Evolutionary conservation across 768 basidiomycete genomes (phyloP).

Genomic region (Dacryopinax primogenitus): DNA sequence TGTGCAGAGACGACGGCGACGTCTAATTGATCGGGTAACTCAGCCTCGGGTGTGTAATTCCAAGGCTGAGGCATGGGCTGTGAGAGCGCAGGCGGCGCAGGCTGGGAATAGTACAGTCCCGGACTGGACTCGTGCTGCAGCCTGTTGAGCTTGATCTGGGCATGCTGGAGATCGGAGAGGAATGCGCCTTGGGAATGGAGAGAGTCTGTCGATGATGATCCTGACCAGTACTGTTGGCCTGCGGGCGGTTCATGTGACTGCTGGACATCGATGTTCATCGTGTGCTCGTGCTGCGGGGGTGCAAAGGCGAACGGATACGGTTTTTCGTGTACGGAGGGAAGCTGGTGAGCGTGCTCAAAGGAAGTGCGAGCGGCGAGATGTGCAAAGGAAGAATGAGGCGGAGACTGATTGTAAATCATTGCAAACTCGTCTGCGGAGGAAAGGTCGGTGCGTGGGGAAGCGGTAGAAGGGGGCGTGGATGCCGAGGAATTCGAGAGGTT

Average conservation of each 20-base stretch:
- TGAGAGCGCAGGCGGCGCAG: slow-evolving; percentile 18
- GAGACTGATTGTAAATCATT: slow-evolving; percentile 7
- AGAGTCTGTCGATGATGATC: slow-evolving; percentile 24
- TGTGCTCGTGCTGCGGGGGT: slow-evolving; percentile 27
- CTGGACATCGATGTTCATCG: background rate
- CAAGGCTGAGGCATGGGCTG: slow-evolving; percentile 5
- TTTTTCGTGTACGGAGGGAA: slow-evolving; percentile 30
- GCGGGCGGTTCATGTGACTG: background rate
- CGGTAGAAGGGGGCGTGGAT: background rate
- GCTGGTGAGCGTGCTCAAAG: slow-evolving; percentile 20
- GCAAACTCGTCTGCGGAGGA: slow-evolving; percentile 4
- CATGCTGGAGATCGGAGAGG: slow-evolving; percentile 60
- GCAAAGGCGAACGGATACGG: slow-evolving; percentile 23
- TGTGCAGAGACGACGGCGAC: background rate
- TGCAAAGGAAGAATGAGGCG: background rate
- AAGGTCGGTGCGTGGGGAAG: background rate
- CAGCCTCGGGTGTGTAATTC: slow-evolving; percentile 5
- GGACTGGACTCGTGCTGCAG: slow-evolving; percentile 19
- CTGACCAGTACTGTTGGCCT: slow-evolving; percentile 24
- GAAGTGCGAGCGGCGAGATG: background rate
- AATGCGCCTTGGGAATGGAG: slow-evolving; percentile 36
- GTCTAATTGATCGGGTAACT: background rate
- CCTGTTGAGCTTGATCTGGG: slow-evolving; percentile 27
- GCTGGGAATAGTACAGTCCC: slow-evolving; percentile 1
- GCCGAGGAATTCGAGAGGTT: slow-evolving; percentile 11